Percentiles rank a stretch among this genome's conserved stretches.
phyloP scores from a whole-genome alignment of 148 eudicot species.

The Heliamphora exappendiculata region DNA sequence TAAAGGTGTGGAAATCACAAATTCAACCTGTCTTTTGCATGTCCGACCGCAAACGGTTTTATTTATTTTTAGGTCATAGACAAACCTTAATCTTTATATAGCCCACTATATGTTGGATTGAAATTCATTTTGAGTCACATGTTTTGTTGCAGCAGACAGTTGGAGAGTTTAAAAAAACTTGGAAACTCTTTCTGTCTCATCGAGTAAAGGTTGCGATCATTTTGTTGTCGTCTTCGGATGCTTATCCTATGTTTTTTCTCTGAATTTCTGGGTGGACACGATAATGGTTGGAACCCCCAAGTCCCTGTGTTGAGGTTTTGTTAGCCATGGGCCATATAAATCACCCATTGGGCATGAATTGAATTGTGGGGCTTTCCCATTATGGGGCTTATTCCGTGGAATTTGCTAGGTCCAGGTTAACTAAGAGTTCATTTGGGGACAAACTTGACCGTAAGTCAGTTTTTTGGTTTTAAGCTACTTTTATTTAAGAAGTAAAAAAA shows the following conservation, averaged over 20 bases:
- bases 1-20: constrained; percentile 16
- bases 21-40: constrained; percentile 27
- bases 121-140: constrained; percentile 5
- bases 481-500: too few relatives aligned
- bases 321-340: too few relatives aligned
- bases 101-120: constrained; percentile 11
- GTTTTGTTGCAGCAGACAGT: constrained; percentile 7
- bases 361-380: neutral
- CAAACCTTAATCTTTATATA: constrained; percentile 15
- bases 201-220: neutral
- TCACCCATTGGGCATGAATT: neutral
- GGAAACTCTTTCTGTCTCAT: neutral
- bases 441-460: too few relatives aligned
- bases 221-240: neutral
- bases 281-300: neutral
- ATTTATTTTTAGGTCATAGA: constrained; percentile 16
- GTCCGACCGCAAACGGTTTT: neutral
- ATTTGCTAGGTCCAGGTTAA: neutral
- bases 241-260: neutral
- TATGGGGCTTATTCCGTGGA: neutral
- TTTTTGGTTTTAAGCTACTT: too few relatives aligned
- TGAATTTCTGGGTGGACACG: neutral
- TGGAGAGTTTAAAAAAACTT: constrained; percentile 6
- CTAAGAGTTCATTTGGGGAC: too few relatives aligned
- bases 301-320: neutral